Base-by-base conservation (phyloP, 331 rosid genomes). In the Malus hybrid region DNA sequence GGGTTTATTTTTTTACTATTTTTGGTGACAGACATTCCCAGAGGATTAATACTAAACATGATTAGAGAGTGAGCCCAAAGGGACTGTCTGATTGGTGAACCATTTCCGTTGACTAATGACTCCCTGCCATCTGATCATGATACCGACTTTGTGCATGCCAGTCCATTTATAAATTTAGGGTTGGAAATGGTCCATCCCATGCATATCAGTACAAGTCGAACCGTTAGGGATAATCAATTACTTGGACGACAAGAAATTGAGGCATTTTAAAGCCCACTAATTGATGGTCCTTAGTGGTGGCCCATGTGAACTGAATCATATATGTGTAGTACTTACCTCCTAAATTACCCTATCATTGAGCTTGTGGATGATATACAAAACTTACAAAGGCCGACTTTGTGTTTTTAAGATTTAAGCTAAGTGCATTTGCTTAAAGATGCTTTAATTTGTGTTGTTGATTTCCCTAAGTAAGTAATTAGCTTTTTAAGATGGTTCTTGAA, bases 11-110 rank as follows among this genome's bases (percentile, higher is more conserved):
- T 9, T 5, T 62, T 65, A 24, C 63, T 69, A 36, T 71, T 78
- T 44, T 19, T 19, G 54, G 84, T 85, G 70, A 87, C 93, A 87
- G 70, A 87, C 96, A 87, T 90, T 88, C 96, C 22, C 8, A 52
- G 1, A 28, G 27, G 71, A 70, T 5, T 16, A 42, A 48, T 1
- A 48, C 55, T 15, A 48, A 14, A 76, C 75, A 69, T 79, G 78
- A 79, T 83, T 78, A 56, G 79, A 62, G 77, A 83, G 63, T 70
- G 55, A 81, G 31, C 64, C 76, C 66, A 70, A 9, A 16, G 34
- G 44, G 74, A 78, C 63, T 22, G 67, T 85, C n/a, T 2, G 77
- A 80, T 80, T 16, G 19, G 18, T 76, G 80, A 75, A 73, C 28
- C 80, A 33, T 72, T 84, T 75, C 60, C 3, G 72, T 79, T 79